Evolutionary conservation across 2,329 filamentous ascomycete species (phyloP), one percentile per base, ranked within the genome.

Genomic region (Pestalotiopsis sp.): DNA sequence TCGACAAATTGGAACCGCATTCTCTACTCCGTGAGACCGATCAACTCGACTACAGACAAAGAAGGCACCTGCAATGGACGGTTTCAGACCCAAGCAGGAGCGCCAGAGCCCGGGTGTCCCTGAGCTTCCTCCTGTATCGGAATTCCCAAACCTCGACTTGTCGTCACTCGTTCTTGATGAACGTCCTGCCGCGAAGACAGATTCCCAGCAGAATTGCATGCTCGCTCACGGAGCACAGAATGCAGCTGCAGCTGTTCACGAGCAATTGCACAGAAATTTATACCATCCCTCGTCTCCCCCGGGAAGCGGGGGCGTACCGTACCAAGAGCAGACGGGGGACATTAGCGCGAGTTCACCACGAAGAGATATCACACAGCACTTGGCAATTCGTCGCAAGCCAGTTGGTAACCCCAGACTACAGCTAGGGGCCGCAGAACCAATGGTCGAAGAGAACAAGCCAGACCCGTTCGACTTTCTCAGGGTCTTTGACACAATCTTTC

Each of bases 401-500:
- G 62, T 39, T 14, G n/a, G 27, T 20, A 36, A 14, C n/a, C 14
- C 9, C 9, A n/a, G 27, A 38, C 36, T 9, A 7, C 59, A 20
- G n/a, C 12, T 13, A 3, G 57, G n/a, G 57, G 2, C n/a, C 11
- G 7, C 31, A 6, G 31, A 12, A 17, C 59, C n/a, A 20, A 23
- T 12, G 23, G 25, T 27, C n/a, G 36, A 12, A 13, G 27, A 62
- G 5, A 17, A 11, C 11, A 60, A 66, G 2, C 87, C 91, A 71
- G 87, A 91, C 68, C 86, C 85, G 1, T 93, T 90, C 75, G 82
- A 86, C 0, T 92, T 92, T 74, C 88, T 94, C 3, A 75, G 77
- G 52, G 82, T 83, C 64, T 93, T 93, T 77, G 90, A 94, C 77
- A 94, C 91, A 2, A 80, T 91, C n/a, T 90, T 94, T 75, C 80